These are phyloP conservation scores for Inosperma sp. DNA, from an alignment of 768 basidiomycete genomes.

Conservation along the genomic window DNA sequence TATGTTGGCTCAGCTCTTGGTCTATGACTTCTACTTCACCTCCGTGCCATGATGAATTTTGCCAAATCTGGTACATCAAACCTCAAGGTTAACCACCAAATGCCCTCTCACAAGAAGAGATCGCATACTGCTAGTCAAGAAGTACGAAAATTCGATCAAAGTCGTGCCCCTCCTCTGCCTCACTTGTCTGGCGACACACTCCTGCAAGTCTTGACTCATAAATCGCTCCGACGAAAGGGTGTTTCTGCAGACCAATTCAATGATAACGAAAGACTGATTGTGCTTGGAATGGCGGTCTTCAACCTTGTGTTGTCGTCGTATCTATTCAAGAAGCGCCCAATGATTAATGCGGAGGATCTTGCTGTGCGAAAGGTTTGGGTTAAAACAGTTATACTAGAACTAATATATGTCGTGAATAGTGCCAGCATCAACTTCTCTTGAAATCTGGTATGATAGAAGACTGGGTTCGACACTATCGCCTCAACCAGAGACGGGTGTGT, in stretches of 20 bases:
- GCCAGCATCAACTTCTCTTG: constrained; percentile 33
- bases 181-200: constrained; percentile 43
- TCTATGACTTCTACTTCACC: not conserved
- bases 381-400: constrained; percentile 7
- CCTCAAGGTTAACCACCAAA: constrained; percentile 1
- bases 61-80: constrained; percentile 5
- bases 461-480: constrained; percentile 46
- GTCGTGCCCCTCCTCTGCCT: constrained; percentile 38
- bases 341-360: constrained; percentile 45
- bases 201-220: constrained; percentile 68
- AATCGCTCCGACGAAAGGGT: constrained; percentile 46
- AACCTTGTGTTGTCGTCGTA: constrained; percentile 41
- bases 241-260: constrained; percentile 36
- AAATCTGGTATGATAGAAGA: constrained; percentile 40
- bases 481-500: constrained; percentile 47
- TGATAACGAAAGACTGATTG: constrained; percentile 55
- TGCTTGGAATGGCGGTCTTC: constrained; percentile 47
- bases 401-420: constrained; percentile 17
- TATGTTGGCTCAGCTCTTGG: not conserved
- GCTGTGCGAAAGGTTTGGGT: constrained; percentile 38
- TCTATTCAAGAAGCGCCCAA: constrained; percentile 47
- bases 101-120: constrained; percentile 8
- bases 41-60: constrained; percentile 2
- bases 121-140: constrained; percentile 12
- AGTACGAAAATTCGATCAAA: constrained; percentile 18